Conservation (phyloP, 805 yeast species). For the Starmerella etchellsii region DNA sequence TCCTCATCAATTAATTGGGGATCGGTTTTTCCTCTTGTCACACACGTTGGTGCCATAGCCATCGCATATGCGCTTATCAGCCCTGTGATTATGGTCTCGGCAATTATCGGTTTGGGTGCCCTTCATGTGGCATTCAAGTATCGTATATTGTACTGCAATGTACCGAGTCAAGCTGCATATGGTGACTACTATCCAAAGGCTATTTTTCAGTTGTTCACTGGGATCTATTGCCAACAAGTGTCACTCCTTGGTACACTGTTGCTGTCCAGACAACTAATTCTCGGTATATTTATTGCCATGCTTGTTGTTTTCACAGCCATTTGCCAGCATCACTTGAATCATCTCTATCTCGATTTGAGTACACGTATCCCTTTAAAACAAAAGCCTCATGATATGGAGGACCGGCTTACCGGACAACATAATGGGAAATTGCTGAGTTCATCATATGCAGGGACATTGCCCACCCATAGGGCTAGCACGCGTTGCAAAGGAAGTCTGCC, state of each 20-base stretch:
- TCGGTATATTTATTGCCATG: constrained; percentile 41
- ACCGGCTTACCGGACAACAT: background rate
- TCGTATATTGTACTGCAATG: constrained; percentile 41
- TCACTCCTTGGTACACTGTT: constrained; percentile 68
- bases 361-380: constrained; percentile 30
- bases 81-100: constrained; percentile 58
- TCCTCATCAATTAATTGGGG: constrained; percentile 60
- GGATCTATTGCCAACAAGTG: constrained; percentile 68
- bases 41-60: constrained; percentile 68
- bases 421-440: background rate
- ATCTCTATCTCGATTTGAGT: constrained; percentile 30
- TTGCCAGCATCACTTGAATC: constrained; percentile 42
- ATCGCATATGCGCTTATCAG: constrained; percentile 67
- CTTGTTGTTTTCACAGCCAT: constrained; percentile 42
- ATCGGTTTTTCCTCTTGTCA: constrained; percentile 57
- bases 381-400: background rate
- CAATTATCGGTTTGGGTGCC: constrained; percentile 43
- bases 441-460: too few relatives aligned
- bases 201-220: constrained; percentile 61
- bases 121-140: constrained; percentile 58
- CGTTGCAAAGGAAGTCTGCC: too few relatives aligned
- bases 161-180: constrained; percentile 24
- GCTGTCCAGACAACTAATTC: constrained; percentile 40
- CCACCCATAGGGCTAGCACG: too few relatives aligned
- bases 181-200: constrained; percentile 68